These are phyloP conservation scores for Suillus spraguei DNA, from an alignment of 768 basidiomycete genomes.

Conservation along the genomic window DNA sequence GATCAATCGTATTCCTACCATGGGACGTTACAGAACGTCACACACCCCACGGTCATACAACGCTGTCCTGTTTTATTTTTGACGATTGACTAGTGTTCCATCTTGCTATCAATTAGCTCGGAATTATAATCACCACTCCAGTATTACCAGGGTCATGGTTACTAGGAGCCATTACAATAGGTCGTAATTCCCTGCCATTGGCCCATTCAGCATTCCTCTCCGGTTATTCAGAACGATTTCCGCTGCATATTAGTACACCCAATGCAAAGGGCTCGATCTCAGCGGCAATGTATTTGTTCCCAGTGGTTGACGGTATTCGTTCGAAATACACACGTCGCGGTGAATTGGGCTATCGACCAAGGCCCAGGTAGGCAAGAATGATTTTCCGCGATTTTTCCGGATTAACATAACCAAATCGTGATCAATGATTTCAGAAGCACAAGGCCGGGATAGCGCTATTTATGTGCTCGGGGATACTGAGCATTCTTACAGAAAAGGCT, in stretches of 20 bases:
- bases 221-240: neutral
- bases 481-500: neutral
- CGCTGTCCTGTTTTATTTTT: too few relatives aligned
- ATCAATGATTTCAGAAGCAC: neutral
- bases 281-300: neutral
- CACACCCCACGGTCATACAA: too few relatives aligned
- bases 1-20: too few relatives aligned
- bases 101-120: neutral
- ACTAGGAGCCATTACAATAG: neutral
- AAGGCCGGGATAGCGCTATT: neutral
- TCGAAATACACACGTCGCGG: conserved; percentile 1
- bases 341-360: neutral
- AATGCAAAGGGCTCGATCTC: neutral
- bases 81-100: too few relatives aligned
- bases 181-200: neutral
- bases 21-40: too few relatives aligned
- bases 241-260: neutral
- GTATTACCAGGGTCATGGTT: neutral
- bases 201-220: neutral
- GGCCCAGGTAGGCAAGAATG: neutral
- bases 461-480: neutral
- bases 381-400: neutral
- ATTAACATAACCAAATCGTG: neutral
- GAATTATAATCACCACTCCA: neutral
- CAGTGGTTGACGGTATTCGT: conserved; percentile 1